Conservation (phyloP, 1,139 yeast genomes). For the Debaryomyces nepalensis region DNA sequence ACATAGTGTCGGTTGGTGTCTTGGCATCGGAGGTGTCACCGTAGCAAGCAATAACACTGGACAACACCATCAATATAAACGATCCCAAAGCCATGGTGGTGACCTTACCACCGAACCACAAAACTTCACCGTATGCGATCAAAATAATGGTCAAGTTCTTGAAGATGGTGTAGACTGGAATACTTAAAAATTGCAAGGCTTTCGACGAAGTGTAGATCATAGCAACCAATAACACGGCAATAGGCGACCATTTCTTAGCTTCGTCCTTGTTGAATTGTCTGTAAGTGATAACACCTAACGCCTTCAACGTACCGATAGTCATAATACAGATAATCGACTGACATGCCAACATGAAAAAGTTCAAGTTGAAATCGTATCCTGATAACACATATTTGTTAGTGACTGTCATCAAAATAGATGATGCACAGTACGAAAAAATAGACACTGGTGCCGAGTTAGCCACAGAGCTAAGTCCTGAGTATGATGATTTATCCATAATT, state of each 20-base stretch:
- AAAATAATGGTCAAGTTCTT: slow-evolving; percentile 94
- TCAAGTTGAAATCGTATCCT: slow-evolving; percentile 82
- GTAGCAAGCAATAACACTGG: slow-evolving; percentile 92
- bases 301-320: slow-evolving; percentile 72
- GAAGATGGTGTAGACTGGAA: slow-evolving; percentile 97
- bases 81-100: slow-evolving; percentile 89
- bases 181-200: slow-evolving; percentile 87
- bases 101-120: slow-evolving; percentile 95
- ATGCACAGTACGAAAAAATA: slow-evolving; percentile 82
- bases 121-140: slow-evolving; percentile 96
- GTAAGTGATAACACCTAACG: slow-evolving; percentile 77
- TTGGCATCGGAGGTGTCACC: slow-evolving; percentile 67
- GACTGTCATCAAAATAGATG: slow-evolving; percentile 97
- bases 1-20: slow-evolving; percentile 40
- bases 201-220: slow-evolving; percentile 98
- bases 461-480: slow-evolving; percentile 35
- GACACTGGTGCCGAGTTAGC: slow-evolving; percentile 88
- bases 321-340: slow-evolving; percentile 82
- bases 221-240: slow-evolving; percentile 81
- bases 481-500: slow-evolving; percentile 40
- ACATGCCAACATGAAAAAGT: slow-evolving; percentile 81
- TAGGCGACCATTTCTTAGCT: slow-evolving; percentile 95
- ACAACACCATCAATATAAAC: slow-evolving; percentile 86
- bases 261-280: slow-evolving; percentile 85
- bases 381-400: slow-evolving; percentile 94